A percentile compares a stretch with the other conserved stretches of the same genome.
These are phyloP conservation scores for Forsythia suspensa DNA, from an alignment of 257 asterid genomes.

Conservation along the genomic window DNA sequence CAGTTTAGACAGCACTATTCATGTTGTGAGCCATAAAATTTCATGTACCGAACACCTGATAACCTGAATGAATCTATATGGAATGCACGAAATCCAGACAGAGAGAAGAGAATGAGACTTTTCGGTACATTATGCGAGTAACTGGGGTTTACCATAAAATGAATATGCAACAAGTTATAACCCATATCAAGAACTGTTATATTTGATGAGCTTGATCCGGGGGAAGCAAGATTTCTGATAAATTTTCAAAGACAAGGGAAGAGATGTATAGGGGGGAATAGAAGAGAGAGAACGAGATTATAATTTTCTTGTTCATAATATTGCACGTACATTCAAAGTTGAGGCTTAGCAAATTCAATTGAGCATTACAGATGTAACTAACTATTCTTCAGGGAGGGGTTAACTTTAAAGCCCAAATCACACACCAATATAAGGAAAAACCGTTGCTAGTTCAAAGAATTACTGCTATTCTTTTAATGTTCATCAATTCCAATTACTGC, in stretches of 20 bases:
- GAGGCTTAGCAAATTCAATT: not conserved
- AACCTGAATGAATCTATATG: too few relatives aligned
- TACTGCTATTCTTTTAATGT: not conserved
- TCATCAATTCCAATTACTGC: not conserved
- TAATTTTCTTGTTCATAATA: not conserved
- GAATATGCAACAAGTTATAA: not conserved
- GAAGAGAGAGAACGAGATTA: not conserved
- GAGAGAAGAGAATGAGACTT: not conserved
- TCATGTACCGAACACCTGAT: too few relatives aligned
- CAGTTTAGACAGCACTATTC: conserved; percentile 5
- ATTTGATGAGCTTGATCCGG: not conserved
- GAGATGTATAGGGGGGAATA: not conserved
- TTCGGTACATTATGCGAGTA: not conserved
- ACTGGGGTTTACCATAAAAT: not conserved
- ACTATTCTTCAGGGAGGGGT: not conserved
- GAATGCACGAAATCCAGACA: not conserved
- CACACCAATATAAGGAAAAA: not conserved
- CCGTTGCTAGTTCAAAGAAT: not conserved
- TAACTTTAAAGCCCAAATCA: not conserved
- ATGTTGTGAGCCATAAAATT: not conserved
- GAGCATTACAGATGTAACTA: not conserved
- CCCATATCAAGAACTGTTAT: not conserved
- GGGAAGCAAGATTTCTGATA: not conserved
- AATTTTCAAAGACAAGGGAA: not conserved
- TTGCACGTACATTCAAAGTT: not conserved